A percentile compares a stretch with the other conserved stretches of the same genome.
Evolutionary conservation across 108 stramenopile species (phyloP).

Genomic region (Discostella stelligeroides): DNA sequence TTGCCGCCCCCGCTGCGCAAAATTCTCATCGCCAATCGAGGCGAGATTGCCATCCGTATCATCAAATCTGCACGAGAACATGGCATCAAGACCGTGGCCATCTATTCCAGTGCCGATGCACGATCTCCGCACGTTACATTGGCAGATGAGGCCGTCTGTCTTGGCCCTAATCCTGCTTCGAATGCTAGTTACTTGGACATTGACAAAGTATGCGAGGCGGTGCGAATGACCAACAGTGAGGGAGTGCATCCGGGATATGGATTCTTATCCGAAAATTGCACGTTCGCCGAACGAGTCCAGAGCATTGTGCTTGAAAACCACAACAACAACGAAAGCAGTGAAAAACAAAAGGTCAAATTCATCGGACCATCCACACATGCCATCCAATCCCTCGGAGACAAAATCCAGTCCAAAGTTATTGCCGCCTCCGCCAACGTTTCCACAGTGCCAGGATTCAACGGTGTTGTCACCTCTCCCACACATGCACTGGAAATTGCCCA

Average conservation of each 20-base stretch:
- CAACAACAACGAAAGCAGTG: constrained; percentile 1
- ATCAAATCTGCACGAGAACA: constrained; percentile 81
- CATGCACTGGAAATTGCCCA: constrained; percentile 76
- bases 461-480: constrained; percentile 38
- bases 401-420: constrained; percentile 91
- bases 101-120: constrained; percentile 89
- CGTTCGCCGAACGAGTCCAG: constrained; percentile 59
- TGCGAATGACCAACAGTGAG: constrained; percentile 71
- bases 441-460: constrained; percentile 93
- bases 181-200: constrained; percentile 77
- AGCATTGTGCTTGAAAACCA: constrained; percentile 27
- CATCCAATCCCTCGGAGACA: constrained; percentile 93
- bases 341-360: constrained; percentile 58
- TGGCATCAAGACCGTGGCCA: constrained; percentile 89
- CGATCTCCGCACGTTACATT: constrained; percentile 60
- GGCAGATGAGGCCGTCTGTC: constrained; percentile 83
- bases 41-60: constrained; percentile 93
- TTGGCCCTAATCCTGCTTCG: constrained; percentile 79
- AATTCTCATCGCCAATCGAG: constrained; percentile 93
- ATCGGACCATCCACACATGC: constrained; percentile 89
- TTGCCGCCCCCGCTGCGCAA: constrained; percentile 60
- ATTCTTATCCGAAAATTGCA: constrained; percentile 80
- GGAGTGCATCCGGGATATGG: constrained; percentile 96
- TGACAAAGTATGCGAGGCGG: constrained; percentile 79
- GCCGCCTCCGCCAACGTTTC: constrained; percentile 88